Conservation (phyloP, 1,284 basidiomycete species). For the Crepidotus sp. region DNA sequence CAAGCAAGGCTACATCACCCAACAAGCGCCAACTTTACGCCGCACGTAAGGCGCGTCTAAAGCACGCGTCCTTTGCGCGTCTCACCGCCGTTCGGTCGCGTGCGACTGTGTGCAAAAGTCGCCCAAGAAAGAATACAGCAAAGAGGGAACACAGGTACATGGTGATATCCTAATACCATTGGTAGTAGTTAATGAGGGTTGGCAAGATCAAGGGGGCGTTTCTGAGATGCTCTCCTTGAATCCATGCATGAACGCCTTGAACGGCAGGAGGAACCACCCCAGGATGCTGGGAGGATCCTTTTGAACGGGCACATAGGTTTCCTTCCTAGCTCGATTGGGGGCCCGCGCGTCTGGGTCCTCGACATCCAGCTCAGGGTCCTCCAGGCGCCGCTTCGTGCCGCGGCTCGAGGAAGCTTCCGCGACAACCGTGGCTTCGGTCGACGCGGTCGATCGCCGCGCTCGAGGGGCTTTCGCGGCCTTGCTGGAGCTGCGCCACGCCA, state of each 20-base stretch:
- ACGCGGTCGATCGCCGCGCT: slow-evolving; percentile 12
- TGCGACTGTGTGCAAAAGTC: slow-evolving; percentile 7
- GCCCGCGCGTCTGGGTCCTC: slow-evolving; percentile 32
- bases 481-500: slow-evolving; percentile 6
- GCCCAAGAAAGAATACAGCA: slow-evolving; percentile 7
- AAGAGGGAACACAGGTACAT: slow-evolving; percentile 10
- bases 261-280: slow-evolving; percentile 51
- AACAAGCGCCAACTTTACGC: slow-evolving; percentile 6
- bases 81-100: not conserved
- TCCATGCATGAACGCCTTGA: slow-evolving; percentile 54
- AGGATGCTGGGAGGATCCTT: slow-evolving; percentile 36
- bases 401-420: slow-evolving; percentile 21
- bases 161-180: not conserved
- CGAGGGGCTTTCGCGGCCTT: slow-evolving; percentile 10
- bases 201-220: slow-evolving; percentile 13
- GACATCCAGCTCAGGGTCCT: slow-evolving; percentile 26
- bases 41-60: slow-evolving; percentile 17
- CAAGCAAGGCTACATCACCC: not conserved
- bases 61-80: slow-evolving; percentile 8
- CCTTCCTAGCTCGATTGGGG: slow-evolving; percentile 41
- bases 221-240: slow-evolving; percentile 47
- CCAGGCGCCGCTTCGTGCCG: slow-evolving; percentile 43
- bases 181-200: slow-evolving; percentile 9
- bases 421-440: slow-evolving; percentile 33
- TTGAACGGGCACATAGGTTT: slow-evolving; percentile 34